phyloP scores from a whole-genome alignment of 768 basidiomycete species.

The Phanerochaete sordida region DNA sequence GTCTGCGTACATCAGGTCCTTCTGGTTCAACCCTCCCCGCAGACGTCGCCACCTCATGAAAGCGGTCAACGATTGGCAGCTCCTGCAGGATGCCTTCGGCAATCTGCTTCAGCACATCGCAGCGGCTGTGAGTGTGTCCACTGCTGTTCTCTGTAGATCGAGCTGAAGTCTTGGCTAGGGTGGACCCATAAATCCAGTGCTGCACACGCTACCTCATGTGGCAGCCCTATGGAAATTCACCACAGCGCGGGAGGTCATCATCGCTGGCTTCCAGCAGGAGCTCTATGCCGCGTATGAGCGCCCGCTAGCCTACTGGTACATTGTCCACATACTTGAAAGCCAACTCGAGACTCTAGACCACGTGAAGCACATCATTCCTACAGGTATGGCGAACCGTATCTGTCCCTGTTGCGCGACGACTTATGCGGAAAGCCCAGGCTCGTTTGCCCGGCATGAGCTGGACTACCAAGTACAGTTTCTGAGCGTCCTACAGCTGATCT shows the following conservation, averaged over 20 bases:
- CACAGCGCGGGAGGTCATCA: conserved; percentile 60
- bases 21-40: conserved; percentile 68
- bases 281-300: conserved; percentile 66
- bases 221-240: conserved; percentile 58
- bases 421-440: neutral
- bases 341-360: conserved; percentile 54
- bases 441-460: conserved; percentile 41
- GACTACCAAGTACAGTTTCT: conserved; percentile 48
- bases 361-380: conserved; percentile 19
- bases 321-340: conserved; percentile 48
- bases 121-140: conserved; percentile 10
- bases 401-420: neutral
- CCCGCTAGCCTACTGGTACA: conserved; percentile 77
- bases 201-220: conserved; percentile 31
- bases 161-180: neutral
- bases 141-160: too few species aligned
- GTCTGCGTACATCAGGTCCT: conserved; percentile 52
- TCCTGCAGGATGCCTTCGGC: conserved; percentile 47
- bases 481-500: conserved; percentile 56
- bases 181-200: conserved; percentile 11
- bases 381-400: neutral
- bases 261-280: conserved; percentile 76
- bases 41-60: conserved; percentile 64
- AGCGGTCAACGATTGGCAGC: conserved; percentile 62
- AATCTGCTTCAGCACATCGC: conserved; percentile 21